Percentiles rank a stretch among this genome's conserved stretches.
Conservation (phyloP, 2,329 filamentous ascomycete species). For the Decorospora gaudefroyi region DNA sequence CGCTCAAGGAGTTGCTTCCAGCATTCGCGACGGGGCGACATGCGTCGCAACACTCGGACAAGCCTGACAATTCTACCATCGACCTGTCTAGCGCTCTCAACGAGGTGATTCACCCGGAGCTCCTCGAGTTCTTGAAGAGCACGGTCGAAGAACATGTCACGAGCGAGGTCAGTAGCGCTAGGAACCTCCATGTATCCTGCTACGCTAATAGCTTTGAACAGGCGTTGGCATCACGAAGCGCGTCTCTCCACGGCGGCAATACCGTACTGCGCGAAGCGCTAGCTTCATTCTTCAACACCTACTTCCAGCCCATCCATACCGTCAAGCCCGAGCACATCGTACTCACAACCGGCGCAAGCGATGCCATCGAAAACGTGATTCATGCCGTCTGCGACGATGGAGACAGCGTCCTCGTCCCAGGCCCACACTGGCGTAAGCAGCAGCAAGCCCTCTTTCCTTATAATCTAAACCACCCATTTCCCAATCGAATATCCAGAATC, state of each 20-base stretch:
- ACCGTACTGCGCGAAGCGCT: slow-evolving; percentile 24
- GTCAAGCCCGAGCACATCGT: slow-evolving; percentile 36
- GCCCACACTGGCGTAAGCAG: slow-evolving; percentile 39
- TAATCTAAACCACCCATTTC: no score
- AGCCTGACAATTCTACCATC: slow-evolving; percentile 9
- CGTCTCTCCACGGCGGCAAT: slow-evolving; percentile 25
- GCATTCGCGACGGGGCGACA: slow-evolving; percentile 8
- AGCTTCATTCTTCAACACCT: slow-evolving; percentile 36
- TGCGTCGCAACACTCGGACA: slow-evolving; percentile 15
- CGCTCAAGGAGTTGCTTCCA: slow-evolving; percentile 24
- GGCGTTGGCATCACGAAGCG: slow-evolving; percentile 27
- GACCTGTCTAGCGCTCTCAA: slow-evolving; percentile 38
- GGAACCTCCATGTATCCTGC: background rate
- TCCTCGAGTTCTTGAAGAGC: slow-evolving; percentile 38
- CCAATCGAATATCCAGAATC: no score
- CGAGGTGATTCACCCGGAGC: slow-evolving; percentile 33
- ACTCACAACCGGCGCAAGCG: slow-evolving; percentile 33
- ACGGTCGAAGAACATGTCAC: slow-evolving; percentile 28
- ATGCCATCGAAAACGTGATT: slow-evolving; percentile 35
- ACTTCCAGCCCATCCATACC: slow-evolving; percentile 34
- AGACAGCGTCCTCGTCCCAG: slow-evolving; percentile 39
- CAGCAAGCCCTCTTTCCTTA: no score
- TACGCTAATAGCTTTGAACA: slow-evolving; percentile 10
- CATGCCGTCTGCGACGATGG: slow-evolving; percentile 40
- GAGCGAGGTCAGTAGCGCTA: slow-evolving; percentile 19